These are phyloP conservation scores for Neurospora intermedia DNA, from an alignment of 495 filamentous ascomycete species.

Conservation along the genomic window DNA sequence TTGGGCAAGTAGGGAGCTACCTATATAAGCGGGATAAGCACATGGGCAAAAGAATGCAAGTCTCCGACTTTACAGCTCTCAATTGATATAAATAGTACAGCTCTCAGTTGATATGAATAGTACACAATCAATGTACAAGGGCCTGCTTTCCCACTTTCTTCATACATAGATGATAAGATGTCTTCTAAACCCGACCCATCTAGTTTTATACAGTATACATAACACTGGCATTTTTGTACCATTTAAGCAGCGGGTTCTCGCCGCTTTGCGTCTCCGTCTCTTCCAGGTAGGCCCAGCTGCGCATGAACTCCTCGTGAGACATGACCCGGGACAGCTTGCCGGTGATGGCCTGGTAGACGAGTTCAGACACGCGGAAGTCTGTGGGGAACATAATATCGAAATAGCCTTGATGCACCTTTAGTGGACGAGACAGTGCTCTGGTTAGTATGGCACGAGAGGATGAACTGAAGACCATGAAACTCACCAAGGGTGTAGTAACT, in stretches of 20 bases:
- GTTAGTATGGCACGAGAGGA: neutral
- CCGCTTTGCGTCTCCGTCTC: conserved; percentile 81
- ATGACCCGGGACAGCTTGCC: conserved; percentile 78
- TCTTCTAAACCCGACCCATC: neutral
- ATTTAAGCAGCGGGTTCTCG: conserved; percentile 84
- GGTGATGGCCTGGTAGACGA: conserved; percentile 82
- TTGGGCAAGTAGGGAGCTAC: neutral
- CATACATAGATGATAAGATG: neutral
- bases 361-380: conserved; percentile 78
- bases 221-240: conserved; percentile 91
- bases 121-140: neutral
- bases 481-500: conserved; percentile 81
- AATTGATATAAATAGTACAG: neutral
- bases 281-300: conserved; percentile 77
- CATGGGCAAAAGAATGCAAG: neutral
- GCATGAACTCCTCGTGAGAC: conserved; percentile 83
- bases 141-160: neutral
- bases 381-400: conserved; percentile 99
- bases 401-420: conserved; percentile 88
- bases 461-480: conserved; percentile 18
- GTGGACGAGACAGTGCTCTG: neutral
- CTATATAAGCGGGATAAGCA: neutral
- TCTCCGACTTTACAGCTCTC: neutral
- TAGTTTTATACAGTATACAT: conserved; percentile 58
- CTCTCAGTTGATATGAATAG: neutral